Conservation (phyloP, 75 land plant genomes). For the Pinus taeda region DNA sequence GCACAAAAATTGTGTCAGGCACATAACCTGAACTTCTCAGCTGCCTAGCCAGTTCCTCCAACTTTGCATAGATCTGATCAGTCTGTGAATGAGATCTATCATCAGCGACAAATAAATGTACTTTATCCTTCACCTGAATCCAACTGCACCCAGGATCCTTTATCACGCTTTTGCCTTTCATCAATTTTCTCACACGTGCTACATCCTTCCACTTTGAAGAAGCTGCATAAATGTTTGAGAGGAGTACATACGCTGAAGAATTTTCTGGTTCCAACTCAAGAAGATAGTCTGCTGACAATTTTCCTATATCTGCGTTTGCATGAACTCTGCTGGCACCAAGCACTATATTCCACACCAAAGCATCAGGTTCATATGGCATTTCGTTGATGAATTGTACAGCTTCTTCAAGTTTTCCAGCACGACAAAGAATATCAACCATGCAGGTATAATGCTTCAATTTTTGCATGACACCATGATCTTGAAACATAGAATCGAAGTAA, state of each 20-base stretch:
- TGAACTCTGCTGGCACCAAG: slow-evolving; percentile 14
- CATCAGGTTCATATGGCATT: slow-evolving; percentile 14
- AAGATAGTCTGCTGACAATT: neutral
- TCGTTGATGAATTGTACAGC: slow-evolving; percentile 5
- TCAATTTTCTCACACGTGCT: neutral
- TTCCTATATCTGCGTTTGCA: slow-evolving; percentile 12
- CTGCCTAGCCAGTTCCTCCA: neutral
- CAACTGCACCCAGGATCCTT: neutral
- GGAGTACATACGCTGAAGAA: slow-evolving; percentile 7
- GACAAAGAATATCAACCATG: slow-evolving; percentile 21
- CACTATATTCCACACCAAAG: slow-evolving; percentile 14
- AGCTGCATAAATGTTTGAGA: neutral
- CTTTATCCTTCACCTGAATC: slow-evolving; percentile 1
- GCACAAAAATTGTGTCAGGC: neutral
- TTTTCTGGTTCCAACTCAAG: slow-evolving; percentile 6
- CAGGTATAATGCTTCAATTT: slow-evolving; percentile 18
- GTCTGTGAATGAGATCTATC: slow-evolving; percentile 3
- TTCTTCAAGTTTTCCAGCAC: slow-evolving; percentile 14
- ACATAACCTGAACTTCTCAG: neutral
- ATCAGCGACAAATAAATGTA: neutral
- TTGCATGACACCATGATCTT: slow-evolving; percentile 8
- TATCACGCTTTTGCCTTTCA: no score
- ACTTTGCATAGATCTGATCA: slow-evolving; percentile 2
- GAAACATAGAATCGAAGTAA: slow-evolving; percentile 6
- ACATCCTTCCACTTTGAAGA: neutral